Conservation (phyloP, 805 yeast species). For the Metschnikowia henanensis region DNA sequence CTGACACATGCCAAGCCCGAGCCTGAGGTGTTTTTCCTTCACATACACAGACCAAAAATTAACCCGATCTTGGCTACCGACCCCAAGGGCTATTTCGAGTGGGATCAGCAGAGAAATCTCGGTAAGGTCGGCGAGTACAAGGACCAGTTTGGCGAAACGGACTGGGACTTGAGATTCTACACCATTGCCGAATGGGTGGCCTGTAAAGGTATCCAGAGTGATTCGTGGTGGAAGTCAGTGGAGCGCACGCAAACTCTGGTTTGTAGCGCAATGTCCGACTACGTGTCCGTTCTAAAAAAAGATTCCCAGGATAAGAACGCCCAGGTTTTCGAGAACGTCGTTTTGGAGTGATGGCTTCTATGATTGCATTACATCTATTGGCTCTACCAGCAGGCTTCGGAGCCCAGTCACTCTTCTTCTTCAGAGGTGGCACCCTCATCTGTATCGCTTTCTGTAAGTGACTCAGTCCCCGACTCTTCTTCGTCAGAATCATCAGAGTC, state of each 20-base stretch:
- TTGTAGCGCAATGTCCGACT: slow-evolving; percentile 22
- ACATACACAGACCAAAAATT: slow-evolving; percentile 24
- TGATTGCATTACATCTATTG: too few relatives aligned
- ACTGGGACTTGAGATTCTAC: slow-evolving; percentile 27
- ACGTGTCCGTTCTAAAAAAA: slow-evolving; percentile 24
- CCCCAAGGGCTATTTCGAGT: slow-evolving; percentile 11
- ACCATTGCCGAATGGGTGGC: slow-evolving; percentile 26
- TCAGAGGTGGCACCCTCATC: not conserved
- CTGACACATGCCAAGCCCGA: slow-evolving; percentile 3
- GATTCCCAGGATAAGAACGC: slow-evolving; percentile 16
- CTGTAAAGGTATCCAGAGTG: slow-evolving; percentile 23
- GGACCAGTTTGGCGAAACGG: slow-evolving; percentile 18
- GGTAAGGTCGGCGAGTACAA: slow-evolving; percentile 19
- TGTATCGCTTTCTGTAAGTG: slow-evolving; percentile 13
- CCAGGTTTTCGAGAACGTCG: slow-evolving; percentile 4
- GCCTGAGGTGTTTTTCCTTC: slow-evolving; percentile 22
- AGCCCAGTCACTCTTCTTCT: too few relatives aligned
- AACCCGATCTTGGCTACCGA: slow-evolving; percentile 10
- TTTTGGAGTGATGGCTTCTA: slow-evolving; percentile 4
- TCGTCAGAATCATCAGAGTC: slow-evolving; percentile 9
- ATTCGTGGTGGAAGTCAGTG: slow-evolving; percentile 21
- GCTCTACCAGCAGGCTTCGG: too few relatives aligned
- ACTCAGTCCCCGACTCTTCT: slow-evolving; percentile 1
- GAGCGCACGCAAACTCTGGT: slow-evolving; percentile 18
- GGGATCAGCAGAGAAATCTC: slow-evolving; percentile 21